These are phyloP conservation scores for Fusarium verrucosum DNA, from an alignment of 2,329 filamentous ascomycete species.

Conservation along the genomic window DNA sequence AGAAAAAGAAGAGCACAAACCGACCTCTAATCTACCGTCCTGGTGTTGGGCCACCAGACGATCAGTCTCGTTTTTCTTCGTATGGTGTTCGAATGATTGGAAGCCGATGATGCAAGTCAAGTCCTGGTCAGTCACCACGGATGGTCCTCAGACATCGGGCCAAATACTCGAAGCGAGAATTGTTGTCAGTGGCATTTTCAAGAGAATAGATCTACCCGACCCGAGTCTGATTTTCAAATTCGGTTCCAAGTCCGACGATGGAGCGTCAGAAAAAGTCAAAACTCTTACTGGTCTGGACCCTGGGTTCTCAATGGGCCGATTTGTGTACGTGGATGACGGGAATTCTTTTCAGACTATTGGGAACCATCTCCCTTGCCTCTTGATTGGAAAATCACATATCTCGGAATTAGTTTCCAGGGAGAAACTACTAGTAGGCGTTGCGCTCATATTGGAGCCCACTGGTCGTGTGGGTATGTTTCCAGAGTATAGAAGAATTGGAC, in stretches of 20 bases:
- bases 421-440: background rate
- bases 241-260: background rate
- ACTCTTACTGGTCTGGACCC: background rate
- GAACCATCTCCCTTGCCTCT: background rate
- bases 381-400: background rate
- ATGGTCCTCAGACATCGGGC: background rate
- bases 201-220: background rate
- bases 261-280: background rate
- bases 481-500: background rate
- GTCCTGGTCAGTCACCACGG: background rate
- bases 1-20: background rate
- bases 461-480: background rate
- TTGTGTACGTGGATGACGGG: background rate
- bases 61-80: background rate
- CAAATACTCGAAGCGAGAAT: background rate
- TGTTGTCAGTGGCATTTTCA: background rate
- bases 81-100: too few relatives aligned
- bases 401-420: background rate
- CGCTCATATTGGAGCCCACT: slow-evolving; percentile 1
- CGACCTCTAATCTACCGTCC: background rate
- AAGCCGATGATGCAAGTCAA: background rate
- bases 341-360: background rate
- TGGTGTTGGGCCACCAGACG: background rate
- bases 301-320: background rate
- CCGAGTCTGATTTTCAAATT: background rate